Evolutionary conservation across 305 asterid species (phyloP).

Genomic region (Rubia tinctorum): DNA sequence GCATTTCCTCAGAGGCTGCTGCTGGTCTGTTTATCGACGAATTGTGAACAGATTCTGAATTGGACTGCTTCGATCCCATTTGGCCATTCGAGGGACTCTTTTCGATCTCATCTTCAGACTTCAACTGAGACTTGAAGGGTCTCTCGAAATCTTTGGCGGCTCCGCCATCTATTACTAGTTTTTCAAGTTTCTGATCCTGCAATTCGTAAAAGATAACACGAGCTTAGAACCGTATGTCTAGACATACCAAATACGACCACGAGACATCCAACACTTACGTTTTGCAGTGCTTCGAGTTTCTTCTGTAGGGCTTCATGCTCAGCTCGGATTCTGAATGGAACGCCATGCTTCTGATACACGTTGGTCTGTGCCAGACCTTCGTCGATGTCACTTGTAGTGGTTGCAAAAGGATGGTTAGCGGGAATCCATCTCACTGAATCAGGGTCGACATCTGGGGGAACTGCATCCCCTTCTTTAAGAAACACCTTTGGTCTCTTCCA

Average conservation of each 20-base stretch:
- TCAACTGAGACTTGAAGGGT: slow-evolving; percentile 51
- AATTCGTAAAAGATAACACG: slow-evolving; percentile 16
- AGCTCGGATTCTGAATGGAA: slow-evolving; percentile 90
- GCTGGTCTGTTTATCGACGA: slow-evolving; percentile 31
- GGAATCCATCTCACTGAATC: slow-evolving; percentile 98
- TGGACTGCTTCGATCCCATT: slow-evolving; percentile 35
- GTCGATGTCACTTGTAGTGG: slow-evolving; percentile 88
- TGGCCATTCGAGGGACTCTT: slow-evolving; percentile 37
- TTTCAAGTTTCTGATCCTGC: slow-evolving; percentile 86
- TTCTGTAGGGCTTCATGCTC: slow-evolving; percentile 97
- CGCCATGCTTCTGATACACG: slow-evolving; percentile 92
- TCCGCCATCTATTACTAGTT: slow-evolving; percentile 68
- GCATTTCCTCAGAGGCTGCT: slow-evolving; percentile 36
- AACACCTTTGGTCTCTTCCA: slow-evolving; percentile 96
- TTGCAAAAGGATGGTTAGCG: slow-evolving; percentile 98
- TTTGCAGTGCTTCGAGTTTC: slow-evolving; percentile 92
- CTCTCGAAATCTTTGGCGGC: slow-evolving; percentile 87
- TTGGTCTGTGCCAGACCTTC: slow-evolving; percentile 89
- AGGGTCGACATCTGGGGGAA: slow-evolving; percentile 98
- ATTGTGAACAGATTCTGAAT: slow-evolving; percentile 32
- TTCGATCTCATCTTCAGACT: slow-evolving; percentile 52
- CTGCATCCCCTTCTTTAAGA: slow-evolving; percentile 88
- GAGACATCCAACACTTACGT: slow-evolving; percentile 43
- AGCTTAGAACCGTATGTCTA: not conserved
- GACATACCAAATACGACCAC: not conserved